Base-by-base conservation (phyloP, 169 alveolate species). In the Plasmodium coatneyi region DNA sequence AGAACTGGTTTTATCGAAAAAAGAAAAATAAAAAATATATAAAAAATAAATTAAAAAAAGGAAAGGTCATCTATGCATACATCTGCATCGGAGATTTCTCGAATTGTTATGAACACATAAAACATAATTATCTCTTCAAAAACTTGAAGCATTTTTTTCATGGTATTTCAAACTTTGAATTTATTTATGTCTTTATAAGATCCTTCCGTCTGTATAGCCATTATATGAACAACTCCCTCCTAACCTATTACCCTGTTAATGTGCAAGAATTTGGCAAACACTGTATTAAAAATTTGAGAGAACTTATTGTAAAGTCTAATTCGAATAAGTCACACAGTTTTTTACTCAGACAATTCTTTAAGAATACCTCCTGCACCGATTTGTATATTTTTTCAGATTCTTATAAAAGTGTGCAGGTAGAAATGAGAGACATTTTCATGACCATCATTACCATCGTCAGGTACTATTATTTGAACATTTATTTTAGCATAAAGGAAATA, bases 81-180 rank as follows among this genome's bases (percentile, higher is more conserved):
- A 54, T 91, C 54, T 91, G 95, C 71, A 78, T 91, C 9, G 95
- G 95, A n/a, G 95, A 91, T 60, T 91, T 91, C 49, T 81, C 83
- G 7, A 91, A 82, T 34, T 91, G 95, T 28, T 91, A 91, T 39
- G 95, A 91, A 25, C 95, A 91, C 46, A 91, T 91, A 39, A 71
- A 82, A 32, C 95, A 91, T 91, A 82, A 91, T 60, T 91, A 80
- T 80, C 54, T 91, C 49, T 91, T 91, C 76, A 91, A 80, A 80
- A 80, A 71, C 30, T 49, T 91, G 60, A 91, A 91, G 82, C 19
- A 16, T 10, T 80, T 91, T 56, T 81, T 91, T 49, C 80, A 91
- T 30, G 80, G 72, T 5, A 54, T 81, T 41, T 49, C 92, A n/a
- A 91, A 91, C 43, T 91, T 91, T 81, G 95, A 91, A 72, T 81